Conservation (phyloP, 495 filamentous ascomycete genomes). For the Peziza echinospora region DNA sequence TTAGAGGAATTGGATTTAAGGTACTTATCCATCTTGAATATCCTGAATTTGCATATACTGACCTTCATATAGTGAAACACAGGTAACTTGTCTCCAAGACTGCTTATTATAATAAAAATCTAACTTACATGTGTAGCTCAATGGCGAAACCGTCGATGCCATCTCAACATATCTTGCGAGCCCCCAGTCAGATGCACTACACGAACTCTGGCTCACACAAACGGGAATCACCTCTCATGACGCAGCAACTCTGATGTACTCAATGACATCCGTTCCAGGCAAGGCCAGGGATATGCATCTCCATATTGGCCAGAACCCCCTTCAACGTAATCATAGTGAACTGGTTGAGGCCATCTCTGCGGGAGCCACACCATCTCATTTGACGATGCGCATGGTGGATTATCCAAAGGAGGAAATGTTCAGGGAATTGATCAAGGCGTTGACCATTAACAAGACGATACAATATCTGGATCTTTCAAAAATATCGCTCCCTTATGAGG, state of each 20-base stretch:
- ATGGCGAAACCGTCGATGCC: constrained; percentile 33
- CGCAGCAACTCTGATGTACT: constrained; percentile 55
- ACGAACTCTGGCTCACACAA: constrained; percentile 50
- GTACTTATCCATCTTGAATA: constrained; percentile 1
- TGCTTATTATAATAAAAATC: neutral
- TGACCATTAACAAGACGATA: constrained; percentile 52
- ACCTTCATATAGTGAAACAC: constrained; percentile 13
- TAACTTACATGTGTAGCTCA: constrained; percentile 22
- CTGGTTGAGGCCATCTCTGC: constrained; percentile 47
- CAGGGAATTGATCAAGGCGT: constrained; percentile 45
- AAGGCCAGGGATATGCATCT: constrained; percentile 6
- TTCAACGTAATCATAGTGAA: constrained; percentile 46
- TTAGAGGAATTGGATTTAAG: constrained; percentile 41
- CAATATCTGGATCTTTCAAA: constrained; percentile 70
- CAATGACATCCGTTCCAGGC: constrained; percentile 35
- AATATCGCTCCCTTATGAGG: constrained; percentile 61
- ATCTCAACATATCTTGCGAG: constrained; percentile 42
- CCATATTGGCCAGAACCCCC: constrained; percentile 51
- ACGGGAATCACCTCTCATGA: constrained; percentile 59
- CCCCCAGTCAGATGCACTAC: constrained; percentile 40
- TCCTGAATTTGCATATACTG: neutral
- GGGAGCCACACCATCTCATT: constrained; percentile 41
- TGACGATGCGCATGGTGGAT: constrained; percentile 73
- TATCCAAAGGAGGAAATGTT: constrained; percentile 35
- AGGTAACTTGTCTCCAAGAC: neutral